Conservation (phyloP, 106 monocot species). For the Acanthochlamys bracteata region DNA sequence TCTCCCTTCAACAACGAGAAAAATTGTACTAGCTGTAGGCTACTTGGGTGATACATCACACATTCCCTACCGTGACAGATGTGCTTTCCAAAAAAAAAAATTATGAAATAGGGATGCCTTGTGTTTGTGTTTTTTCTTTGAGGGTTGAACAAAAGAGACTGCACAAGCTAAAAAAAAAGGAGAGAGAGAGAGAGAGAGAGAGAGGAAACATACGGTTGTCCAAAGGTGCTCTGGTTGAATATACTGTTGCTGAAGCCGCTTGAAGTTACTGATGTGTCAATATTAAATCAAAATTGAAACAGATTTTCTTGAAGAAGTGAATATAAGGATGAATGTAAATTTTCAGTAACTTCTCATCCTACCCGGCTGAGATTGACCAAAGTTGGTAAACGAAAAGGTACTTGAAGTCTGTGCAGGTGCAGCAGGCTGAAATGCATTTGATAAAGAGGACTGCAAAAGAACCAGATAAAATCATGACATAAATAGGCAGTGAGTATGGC, state of each 20-base stretch:
- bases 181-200: no score
- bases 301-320: neutral
- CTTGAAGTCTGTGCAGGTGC: conserved; percentile 24
- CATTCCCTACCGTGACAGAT: no score
- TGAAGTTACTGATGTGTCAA: conserved; percentile 24
- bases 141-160: no score
- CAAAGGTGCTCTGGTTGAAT: conserved; percentile 48
- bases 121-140: no score
- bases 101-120: no score
- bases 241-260: conserved; percentile 49
- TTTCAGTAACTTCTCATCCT: neutral
- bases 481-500: neutral
- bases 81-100: no score
- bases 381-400: conserved; percentile 59
- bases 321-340: neutral
- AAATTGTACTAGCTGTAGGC: no score
- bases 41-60: no score
- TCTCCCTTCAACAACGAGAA: no score
- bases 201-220: conserved; percentile 56
- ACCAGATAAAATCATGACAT: neutral
- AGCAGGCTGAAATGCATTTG: conserved; percentile 43
- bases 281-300: neutral
- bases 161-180: no score
- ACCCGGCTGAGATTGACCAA: conserved; percentile 75
- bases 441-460: conserved; percentile 37